Evolutionary conservation across 805 yeast genomes (phyloP).

Genomic region (Saturnispora galanensis): DNA sequence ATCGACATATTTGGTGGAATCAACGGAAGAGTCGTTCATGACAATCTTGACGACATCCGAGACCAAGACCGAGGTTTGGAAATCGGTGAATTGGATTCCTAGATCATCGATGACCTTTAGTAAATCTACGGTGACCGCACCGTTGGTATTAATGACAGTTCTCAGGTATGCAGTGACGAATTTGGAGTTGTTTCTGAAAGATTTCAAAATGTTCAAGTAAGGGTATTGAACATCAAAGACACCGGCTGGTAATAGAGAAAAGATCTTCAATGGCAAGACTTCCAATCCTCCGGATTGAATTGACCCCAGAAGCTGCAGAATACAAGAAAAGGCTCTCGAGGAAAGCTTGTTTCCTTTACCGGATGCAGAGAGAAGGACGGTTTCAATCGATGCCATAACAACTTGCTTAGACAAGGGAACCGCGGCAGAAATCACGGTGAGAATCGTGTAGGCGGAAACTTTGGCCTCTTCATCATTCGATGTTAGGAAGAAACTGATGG

Average conservation of each 20-base stretch:
- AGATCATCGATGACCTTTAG: slow-evolving; percentile 10
- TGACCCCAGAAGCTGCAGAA: slow-evolving; percentile 41
- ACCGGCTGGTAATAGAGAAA: slow-evolving; percentile 17
- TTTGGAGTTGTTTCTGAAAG: slow-evolving; percentile 15
- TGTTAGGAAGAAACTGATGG: slow-evolving; percentile 44
- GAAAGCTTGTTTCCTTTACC: slow-evolving; percentile 15
- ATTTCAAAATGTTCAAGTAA: slow-evolving; percentile 14
- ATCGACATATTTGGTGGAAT: slow-evolving; percentile 21
- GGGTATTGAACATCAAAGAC: slow-evolving; percentile 16
- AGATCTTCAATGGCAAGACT: slow-evolving; percentile 18
- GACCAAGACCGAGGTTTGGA: slow-evolving; percentile 19
- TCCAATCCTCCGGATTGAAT: slow-evolving; percentile 26
- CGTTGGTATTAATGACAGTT: slow-evolving; percentile 15
- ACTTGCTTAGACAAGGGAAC: slow-evolving; percentile 52
- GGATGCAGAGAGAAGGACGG: slow-evolving; percentile 31
- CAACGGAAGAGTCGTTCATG: slow-evolving; percentile 7
- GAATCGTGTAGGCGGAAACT: slow-evolving; percentile 72
- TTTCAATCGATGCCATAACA: slow-evolving; percentile 49
- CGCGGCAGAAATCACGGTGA: slow-evolving; percentile 70
- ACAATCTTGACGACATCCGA: slow-evolving; percentile 17
- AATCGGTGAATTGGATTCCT: slow-evolving; percentile 11
- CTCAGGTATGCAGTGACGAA: slow-evolving; percentile 24
- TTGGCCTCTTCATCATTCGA: slow-evolving; percentile 51
- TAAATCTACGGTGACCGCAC: slow-evolving; percentile 7
- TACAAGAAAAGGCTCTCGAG: slow-evolving; percentile 35